Percentiles rank a stretch among this genome's conserved stretches.
These are phyloP conservation scores for Eutypella sp. DNA, from an alignment of 2,329 filamentous ascomycete genomes.

Conservation along the genomic window DNA sequence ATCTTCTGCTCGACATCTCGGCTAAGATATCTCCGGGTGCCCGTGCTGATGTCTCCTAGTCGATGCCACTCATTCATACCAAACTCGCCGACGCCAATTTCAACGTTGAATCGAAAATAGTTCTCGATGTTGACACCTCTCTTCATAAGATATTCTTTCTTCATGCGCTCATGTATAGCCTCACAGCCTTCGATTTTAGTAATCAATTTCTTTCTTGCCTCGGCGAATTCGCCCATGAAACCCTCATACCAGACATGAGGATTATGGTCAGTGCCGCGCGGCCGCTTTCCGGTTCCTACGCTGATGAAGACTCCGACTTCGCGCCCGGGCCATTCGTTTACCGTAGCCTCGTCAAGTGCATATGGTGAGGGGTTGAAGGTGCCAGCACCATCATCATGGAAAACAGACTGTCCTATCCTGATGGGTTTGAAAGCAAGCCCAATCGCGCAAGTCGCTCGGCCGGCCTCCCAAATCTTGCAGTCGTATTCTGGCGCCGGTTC, in stretches of 20 bases:
- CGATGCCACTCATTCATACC: slow-evolving; percentile 98
- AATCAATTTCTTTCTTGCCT: slow-evolving; percentile 79
- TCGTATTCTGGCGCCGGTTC: slow-evolving; percentile 88
- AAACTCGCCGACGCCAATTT: slow-evolving; percentile 93
- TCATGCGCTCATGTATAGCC: slow-evolving; percentile 81
- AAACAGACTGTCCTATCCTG: slow-evolving; percentile 85
- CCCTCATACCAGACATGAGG: slow-evolving; percentile 87
- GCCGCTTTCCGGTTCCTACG: slow-evolving; percentile 85
- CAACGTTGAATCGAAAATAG: slow-evolving; percentile 95
- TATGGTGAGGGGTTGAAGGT: slow-evolving; percentile 87
- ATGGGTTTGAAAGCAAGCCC: slow-evolving; percentile 95
- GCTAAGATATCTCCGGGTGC: slow-evolving; percentile 77
- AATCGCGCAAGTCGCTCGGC: slow-evolving; percentile 86
- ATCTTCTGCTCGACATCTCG: slow-evolving; percentile 70
- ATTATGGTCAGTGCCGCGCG: slow-evolving; percentile 60
- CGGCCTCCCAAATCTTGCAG: slow-evolving; percentile 95
- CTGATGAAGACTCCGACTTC: slow-evolving; percentile 91
- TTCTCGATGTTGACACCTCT: slow-evolving; percentile 80
- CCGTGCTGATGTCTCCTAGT: slow-evolving; percentile 90
- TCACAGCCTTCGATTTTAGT: slow-evolving; percentile 95
- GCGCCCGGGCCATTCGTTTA: slow-evolving; percentile 92
- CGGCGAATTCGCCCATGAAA: slow-evolving; percentile 87
- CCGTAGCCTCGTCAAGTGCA: slow-evolving; percentile 80
- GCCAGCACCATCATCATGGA: slow-evolving; percentile 87
- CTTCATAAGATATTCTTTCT: slow-evolving; percentile 68